Evolutionary conservation across 768 basidiomycete species (phyloP), one percentile per base, ranked within the genome.

Genomic region (Tylopilus vinaceipallidus): DNA sequence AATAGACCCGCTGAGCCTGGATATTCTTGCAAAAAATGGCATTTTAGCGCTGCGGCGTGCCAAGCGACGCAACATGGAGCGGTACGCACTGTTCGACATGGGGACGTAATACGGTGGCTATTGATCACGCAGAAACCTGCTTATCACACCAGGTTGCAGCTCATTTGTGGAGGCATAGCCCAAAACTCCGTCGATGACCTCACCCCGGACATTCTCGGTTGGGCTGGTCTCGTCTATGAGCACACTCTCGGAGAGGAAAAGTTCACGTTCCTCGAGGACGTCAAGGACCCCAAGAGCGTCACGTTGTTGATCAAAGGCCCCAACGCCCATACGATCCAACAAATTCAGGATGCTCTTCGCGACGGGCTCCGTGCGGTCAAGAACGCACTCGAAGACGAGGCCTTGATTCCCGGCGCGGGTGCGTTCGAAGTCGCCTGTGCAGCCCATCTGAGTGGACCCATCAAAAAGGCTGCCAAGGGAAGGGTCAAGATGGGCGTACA

Each of bases 201-300:
- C 42, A 84, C 83, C 2, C 93, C 95, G 13, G 86, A 88, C 45
- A 78, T 92, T 29, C 84, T 99, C 42, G 97, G 97, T 27, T 97
- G 91, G 88, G 97, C 97, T 35, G 97, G 97, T 9, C 83, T 98
- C 54, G 93, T 99, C 26, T 99, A 99, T 74, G 97, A 99, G 72
- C 94, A 98, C 71, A 98, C 95, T 17, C 81, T 99, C 27, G 97
- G 97, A 57, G 97, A 99, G 73, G 97, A 99, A 66, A 99, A 98
- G 66, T 99, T 80, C 71, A 99, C 97, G 0, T 98, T 98, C 65
- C 76, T 99, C 47, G 97, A 98, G 71, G 91, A 99, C 56, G 95
- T 98, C 69, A 91, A 88, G 71, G 82, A 87, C 52, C 95, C 97
- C 24, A 95, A 91, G 77, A 88, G 85, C 49, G 97, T 98, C 45